Evolutionary conservation across 192 early-diverging fungal genomes (phyloP).

Genomic region (Backusella psychrophila): DNA sequence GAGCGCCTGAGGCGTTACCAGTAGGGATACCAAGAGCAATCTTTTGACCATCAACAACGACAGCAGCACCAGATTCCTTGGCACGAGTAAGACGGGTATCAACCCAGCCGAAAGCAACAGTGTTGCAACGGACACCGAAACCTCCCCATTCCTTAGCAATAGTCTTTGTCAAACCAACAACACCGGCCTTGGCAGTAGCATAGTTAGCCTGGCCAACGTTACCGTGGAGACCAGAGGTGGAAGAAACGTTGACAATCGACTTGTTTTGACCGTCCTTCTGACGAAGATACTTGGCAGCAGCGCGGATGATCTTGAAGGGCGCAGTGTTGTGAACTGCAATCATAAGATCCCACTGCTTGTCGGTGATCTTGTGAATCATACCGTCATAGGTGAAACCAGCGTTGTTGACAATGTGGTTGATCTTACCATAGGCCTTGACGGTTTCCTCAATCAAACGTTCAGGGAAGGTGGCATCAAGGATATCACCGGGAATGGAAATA

Average conservation of each 20-base stretch:
- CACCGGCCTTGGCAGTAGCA: slow-evolving; percentile 89
- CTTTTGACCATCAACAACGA: slow-evolving; percentile 59
- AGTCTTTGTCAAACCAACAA: slow-evolving; percentile 90
- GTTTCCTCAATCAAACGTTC: slow-evolving; percentile 53
- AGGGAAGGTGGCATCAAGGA: slow-evolving; percentile 54
- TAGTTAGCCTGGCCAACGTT: slow-evolving; percentile 95
- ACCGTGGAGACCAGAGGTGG: slow-evolving; percentile 82
- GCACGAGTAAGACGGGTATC: slow-evolving; percentile 67
- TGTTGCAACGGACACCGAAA: slow-evolving; percentile 63
- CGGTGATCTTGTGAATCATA: slow-evolving; percentile 85
- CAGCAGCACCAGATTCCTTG: slow-evolving; percentile 59
- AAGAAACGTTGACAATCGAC: slow-evolving; percentile 58
- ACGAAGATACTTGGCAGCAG: slow-evolving; percentile 55
- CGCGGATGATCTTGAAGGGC: slow-evolving; percentile 61
- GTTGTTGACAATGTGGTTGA: slow-evolving; percentile 93
- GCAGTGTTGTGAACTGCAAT: slow-evolving; percentile 63
- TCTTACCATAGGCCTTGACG: slow-evolving; percentile 66
- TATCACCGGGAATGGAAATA: slow-evolving; percentile 70
- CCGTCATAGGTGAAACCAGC: slow-evolving; percentile 96
- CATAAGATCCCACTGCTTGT: slow-evolving; percentile 94
- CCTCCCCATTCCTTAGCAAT: slow-evolving; percentile 76
- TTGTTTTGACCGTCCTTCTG: slow-evolving; percentile 56
- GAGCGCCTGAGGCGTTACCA: slow-evolving; percentile 35
- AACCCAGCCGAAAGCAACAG: slow-evolving; percentile 61
- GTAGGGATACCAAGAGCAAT: slow-evolving; percentile 58